phyloP scores from a whole-genome alignment of 768 basidiomycete species.

The Pilatotrama ljubarskyi region DNA sequence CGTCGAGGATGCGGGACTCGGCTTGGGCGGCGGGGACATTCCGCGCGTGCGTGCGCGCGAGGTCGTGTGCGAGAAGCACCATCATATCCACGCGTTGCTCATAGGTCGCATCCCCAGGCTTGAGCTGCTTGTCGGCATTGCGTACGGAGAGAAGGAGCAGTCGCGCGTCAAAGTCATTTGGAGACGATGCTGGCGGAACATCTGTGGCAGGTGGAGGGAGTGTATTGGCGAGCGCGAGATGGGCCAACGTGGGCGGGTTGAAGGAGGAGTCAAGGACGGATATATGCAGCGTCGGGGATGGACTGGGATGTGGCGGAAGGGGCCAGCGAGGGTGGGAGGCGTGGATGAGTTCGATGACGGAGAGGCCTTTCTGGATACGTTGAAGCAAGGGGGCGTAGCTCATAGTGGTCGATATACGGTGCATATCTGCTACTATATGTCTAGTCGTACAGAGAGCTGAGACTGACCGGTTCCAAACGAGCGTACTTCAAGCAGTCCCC shows the following conservation, averaged over 20 bases:
- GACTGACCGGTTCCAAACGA: constrained; percentile 10
- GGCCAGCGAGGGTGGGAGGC: constrained; percentile 69
- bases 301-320: constrained; percentile 34
- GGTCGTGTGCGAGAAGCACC: constrained; percentile 57
- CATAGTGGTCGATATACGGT: constrained; percentile 7
- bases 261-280: constrained; percentile 90
- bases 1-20: background rate
- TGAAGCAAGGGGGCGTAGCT: constrained; percentile 21
- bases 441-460: background rate
- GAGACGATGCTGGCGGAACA: constrained; percentile 7
- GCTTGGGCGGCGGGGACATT: background rate
- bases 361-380: constrained; percentile 46
- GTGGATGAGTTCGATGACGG: constrained; percentile 60
- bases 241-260: constrained; percentile 88
- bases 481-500: constrained; percentile 1
- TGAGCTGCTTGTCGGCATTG: constrained; percentile 82
- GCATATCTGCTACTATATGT: background rate
- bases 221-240: constrained; percentile 70
- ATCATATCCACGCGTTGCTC: constrained; percentile 90
- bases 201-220: constrained; percentile 24
- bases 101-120: constrained; percentile 69
- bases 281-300: constrained; percentile 44
- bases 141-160: constrained; percentile 80
- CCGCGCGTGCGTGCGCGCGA: constrained; percentile 23
- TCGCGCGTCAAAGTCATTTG: constrained; percentile 64